Evolutionary conservation across 140 eudicot genomes (phyloP).

Genomic region (Erigeron philadelphicus): DNA sequence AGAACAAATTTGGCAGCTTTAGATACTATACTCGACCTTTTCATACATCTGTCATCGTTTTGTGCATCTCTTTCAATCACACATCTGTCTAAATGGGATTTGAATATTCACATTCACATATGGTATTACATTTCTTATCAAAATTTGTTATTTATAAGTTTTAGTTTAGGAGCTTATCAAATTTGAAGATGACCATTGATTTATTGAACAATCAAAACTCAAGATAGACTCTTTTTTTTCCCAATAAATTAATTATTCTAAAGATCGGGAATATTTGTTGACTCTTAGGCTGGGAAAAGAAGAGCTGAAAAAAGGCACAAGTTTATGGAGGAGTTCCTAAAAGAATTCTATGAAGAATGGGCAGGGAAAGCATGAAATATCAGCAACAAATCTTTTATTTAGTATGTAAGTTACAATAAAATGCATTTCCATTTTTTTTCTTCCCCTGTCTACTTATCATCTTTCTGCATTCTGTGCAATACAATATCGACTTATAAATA

Average conservation of each 20-base stretch:
- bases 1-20: background rate
- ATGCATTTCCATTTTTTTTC: slow-evolving; percentile 24
- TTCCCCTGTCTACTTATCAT: slow-evolving; percentile 15
- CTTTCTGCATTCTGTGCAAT: slow-evolving; percentile 28
- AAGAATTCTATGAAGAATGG: slow-evolving; percentile 87
- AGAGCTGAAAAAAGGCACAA: slow-evolving; percentile 84
- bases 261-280: background rate
- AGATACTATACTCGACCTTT: background rate
- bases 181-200: too few species aligned
- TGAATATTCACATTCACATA: background rate
- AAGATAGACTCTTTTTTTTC: too few species aligned
- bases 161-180: too few species aligned
- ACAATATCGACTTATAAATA: slow-evolving; percentile 30
- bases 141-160: too few species aligned
- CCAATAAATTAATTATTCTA: background rate
- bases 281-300: slow-evolving; percentile 65
- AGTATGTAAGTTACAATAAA: slow-evolving; percentile 27
- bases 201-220: too few species aligned
- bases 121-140: too few species aligned
- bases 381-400: slow-evolving; percentile 35
- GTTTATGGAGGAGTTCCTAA: slow-evolving; percentile 80
- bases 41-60: background rate
- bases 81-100: background rate
- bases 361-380: slow-evolving; percentile 53
- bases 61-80: background rate